Conservation (phyloP, 305 asterid species). For the Fraxinus baroniana region DNA sequence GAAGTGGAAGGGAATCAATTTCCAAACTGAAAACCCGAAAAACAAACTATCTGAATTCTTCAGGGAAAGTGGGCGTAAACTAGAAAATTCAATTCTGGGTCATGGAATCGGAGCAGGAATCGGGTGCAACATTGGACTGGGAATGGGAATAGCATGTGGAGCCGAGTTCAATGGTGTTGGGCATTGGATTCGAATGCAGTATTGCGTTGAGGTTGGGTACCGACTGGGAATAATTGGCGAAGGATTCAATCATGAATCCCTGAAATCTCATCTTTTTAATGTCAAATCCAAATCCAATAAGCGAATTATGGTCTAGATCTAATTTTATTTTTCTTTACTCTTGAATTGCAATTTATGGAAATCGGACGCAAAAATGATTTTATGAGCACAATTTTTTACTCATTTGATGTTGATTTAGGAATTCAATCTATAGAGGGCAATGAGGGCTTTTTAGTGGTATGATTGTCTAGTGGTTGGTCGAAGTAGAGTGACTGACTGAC, state of each 20-base stretch:
- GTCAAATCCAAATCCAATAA: constrained; percentile 40
- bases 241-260: constrained; percentile 47
- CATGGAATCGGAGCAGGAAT: constrained; percentile 50
- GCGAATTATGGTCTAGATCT: constrained; percentile 34
- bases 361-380: neutral
- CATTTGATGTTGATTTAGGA: too few species aligned
- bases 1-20: constrained; percentile 55
- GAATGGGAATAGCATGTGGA: constrained; percentile 64
- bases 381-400: neutral
- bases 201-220: constrained; percentile 61
- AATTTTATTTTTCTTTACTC: neutral
- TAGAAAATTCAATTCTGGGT: constrained; percentile 37
- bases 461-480: too few species aligned
- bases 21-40: constrained; percentile 29
- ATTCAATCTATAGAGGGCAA: too few species aligned
- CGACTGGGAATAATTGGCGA: constrained; percentile 47
- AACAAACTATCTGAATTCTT: constrained; percentile 48
- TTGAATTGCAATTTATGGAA: neutral
- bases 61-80: constrained; percentile 36
- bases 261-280: constrained; percentile 36
- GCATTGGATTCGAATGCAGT: constrained; percentile 80
- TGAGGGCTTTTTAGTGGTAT: too few species aligned
- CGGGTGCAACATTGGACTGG: constrained; percentile 78
- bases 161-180: constrained; percentile 52
- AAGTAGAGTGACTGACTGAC: too few species aligned